A percentile compares a stretch with the other conserved stretches of the same genome.
Evolutionary conservation across 2,329 filamentous ascomycete species (phyloP).

Genomic region (Sphaerulina vaccinii): DNA sequence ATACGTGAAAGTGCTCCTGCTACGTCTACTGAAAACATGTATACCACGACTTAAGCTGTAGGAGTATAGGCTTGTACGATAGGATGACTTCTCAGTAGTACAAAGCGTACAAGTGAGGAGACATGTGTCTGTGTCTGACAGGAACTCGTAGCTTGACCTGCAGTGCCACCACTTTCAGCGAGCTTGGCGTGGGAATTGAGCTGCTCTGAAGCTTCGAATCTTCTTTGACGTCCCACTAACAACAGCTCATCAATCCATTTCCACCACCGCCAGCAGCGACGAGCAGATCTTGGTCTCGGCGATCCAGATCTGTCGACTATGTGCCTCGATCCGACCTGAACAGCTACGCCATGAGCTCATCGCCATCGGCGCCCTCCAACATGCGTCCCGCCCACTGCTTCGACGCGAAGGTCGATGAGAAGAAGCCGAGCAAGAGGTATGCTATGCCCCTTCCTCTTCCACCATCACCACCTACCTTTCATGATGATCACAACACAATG

Average conservation of each 20-base stretch:
- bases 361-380: constrained; percentile 66
- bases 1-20: too few species aligned
- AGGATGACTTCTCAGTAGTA: not conserved
- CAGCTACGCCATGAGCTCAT: constrained; percentile 51
- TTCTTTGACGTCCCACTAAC: not conserved
- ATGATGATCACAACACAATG: constrained; percentile 89
- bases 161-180: constrained; percentile 7
- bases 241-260: not conserved
- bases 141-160: not conserved
- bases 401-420: constrained; percentile 76
- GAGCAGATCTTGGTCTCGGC: not conserved
- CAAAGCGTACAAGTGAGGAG: not conserved
- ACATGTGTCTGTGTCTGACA: not conserved
- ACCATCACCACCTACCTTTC: constrained; percentile 45
- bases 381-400: constrained; percentile 67
- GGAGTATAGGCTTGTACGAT: too few species aligned
- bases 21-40: too few species aligned
- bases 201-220: not conserved
- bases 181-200: not conserved
- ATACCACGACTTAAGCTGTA: too few species aligned
- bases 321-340: not conserved
- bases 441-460: constrained; percentile 10
- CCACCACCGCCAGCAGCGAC: not conserved
- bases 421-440: constrained; percentile 82
- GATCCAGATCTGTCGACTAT: not conserved